Percentiles rank a stretch among this genome's conserved stretches.
phyloP scores from a whole-genome alignment of 108 stramenopile species.

The Parmales sp. region DNA sequence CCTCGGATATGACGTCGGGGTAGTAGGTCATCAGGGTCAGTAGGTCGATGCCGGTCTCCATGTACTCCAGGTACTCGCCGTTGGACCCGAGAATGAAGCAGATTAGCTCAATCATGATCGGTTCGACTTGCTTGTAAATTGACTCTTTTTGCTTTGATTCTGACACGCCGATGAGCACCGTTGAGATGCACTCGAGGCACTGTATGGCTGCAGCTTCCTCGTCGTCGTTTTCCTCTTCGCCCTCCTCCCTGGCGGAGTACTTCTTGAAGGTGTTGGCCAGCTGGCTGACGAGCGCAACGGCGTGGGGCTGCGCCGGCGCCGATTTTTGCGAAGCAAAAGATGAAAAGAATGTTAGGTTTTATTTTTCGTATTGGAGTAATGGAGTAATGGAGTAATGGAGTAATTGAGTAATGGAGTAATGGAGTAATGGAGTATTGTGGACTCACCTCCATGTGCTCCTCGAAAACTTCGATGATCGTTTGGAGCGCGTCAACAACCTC shows the following conservation, averaged over 20 bases:
- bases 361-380: no score
- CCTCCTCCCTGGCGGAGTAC: conserved; percentile 80
- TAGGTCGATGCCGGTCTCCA: conserved; percentile 84
- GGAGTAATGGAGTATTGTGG: no score
- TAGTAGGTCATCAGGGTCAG: conserved; percentile 89
- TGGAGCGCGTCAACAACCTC: conserved; percentile 86
- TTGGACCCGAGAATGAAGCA: conserved; percentile 74
- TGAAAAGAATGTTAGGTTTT: no score
- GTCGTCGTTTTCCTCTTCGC: conserved; percentile 84
- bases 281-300: conserved; percentile 74
- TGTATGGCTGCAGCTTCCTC: conserved; percentile 92
- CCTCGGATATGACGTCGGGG: conserved; percentile 62
- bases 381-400: no score
- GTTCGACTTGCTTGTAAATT: conserved; percentile 73
- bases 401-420: no score
- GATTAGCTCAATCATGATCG: conserved; percentile 73
- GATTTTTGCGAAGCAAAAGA: no score
- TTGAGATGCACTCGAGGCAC: conserved; percentile 87
- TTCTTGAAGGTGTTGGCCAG: conserved; percentile 73
- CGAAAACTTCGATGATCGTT: conserved; percentile 83
- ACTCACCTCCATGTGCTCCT: conserved; percentile 88
- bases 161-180: conserved; percentile 76
- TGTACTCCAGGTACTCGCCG: conserved; percentile 85
- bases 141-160: conserved; percentile 53
- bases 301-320: no score